Conservation (phyloP, 768 basidiomycete genomes). For the Leccinum uliginosum region DNA sequence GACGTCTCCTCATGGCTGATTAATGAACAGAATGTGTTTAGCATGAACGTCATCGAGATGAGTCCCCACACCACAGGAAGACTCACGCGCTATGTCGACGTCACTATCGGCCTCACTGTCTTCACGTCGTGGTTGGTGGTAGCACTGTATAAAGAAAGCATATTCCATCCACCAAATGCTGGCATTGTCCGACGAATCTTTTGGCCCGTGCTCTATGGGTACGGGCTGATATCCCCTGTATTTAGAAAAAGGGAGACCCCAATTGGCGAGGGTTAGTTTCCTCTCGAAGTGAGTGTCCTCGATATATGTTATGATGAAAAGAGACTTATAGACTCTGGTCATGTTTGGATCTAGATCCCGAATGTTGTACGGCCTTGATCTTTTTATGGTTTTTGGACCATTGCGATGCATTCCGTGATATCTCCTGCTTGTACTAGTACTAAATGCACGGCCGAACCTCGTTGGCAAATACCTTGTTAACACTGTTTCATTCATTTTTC, state of each 20-base stretch:
- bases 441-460: too few species aligned
- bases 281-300: conserved; percentile 1
- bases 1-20: conserved; percentile 3
- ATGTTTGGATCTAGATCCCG: background rate
- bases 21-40: conserved; percentile 28
- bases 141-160: conserved; percentile 38
- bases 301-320: background rate
- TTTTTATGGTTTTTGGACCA: background rate
- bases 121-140: conserved; percentile 54
- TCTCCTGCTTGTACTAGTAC: conserved; percentile 2
- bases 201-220: conserved; percentile 21
- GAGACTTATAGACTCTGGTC: background rate
- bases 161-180: conserved; percentile 6
- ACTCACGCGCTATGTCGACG: conserved; percentile 36
- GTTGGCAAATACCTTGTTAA: too few species aligned
- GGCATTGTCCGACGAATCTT: conserved; percentile 4
- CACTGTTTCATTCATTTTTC: too few species aligned
- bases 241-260: background rate
- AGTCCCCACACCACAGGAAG: conserved; percentile 19
- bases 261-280: background rate
- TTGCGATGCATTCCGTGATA: background rate
- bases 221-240: background rate
- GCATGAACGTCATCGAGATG: conserved; percentile 32
- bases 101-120: conserved; percentile 45
- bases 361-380: background rate